Conservation (phyloP, 768 basidiomycete species). For the Mycena galericulata region DNA sequence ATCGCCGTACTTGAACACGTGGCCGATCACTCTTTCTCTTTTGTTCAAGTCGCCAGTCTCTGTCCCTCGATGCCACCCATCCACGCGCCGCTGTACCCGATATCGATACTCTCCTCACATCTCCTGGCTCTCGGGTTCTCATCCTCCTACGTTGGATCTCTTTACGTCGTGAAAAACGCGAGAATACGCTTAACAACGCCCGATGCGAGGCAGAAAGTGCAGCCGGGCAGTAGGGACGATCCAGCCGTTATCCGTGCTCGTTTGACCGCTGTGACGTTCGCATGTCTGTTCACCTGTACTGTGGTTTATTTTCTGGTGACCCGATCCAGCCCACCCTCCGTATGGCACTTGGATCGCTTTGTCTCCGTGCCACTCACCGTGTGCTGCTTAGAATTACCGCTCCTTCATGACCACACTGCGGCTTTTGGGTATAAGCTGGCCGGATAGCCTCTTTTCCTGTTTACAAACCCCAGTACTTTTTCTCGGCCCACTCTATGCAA, state of each 20-base stretch:
- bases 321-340: neutral
- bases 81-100: neutral
- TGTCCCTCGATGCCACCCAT: constrained; percentile 14
- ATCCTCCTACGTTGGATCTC: constrained; percentile 80
- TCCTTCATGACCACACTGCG: neutral
- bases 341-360: neutral
- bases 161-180: constrained; percentile 79
- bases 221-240: constrained; percentile 73
- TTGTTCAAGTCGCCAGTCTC: neutral
- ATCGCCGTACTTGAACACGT: too few species aligned
- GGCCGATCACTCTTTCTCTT: neutral
- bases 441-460: constrained; percentile 55
- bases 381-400: neutral
- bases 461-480: constrained; percentile 81
- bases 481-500: constrained; percentile 79
- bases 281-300: constrained; percentile 69
- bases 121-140: constrained; percentile 70
- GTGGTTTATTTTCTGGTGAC: constrained; percentile 47
- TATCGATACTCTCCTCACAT: constrained; percentile 57
- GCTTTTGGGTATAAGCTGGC: constrained; percentile 12
- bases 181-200: constrained; percentile 62
- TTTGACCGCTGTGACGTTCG: constrained; percentile 72
- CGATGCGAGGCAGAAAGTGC: constrained; percentile 44
- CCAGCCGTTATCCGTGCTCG: constrained; percentile 87
- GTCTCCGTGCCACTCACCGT: neutral